Base-by-base conservation (phyloP, 495 filamentous ascomycete species). In the Neurospora tetrasperma region DNA sequence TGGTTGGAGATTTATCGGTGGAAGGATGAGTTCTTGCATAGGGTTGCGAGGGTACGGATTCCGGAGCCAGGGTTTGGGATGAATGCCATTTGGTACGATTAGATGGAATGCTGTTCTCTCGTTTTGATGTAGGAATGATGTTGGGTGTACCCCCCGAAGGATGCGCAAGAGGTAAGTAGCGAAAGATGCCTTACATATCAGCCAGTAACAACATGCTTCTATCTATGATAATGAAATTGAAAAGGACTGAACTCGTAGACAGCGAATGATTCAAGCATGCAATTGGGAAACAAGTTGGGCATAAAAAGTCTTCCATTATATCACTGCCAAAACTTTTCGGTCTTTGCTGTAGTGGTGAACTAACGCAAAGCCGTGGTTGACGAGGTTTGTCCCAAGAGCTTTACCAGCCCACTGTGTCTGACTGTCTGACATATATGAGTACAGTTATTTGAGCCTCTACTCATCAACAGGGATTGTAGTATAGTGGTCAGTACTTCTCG, bases 1-100 rank as follows among this genome's bases (percentile, higher is more conserved):
- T 93, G 90, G 81, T 79, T 96, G n/a, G 92, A 94, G 85, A 92
- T 96, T 75, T 94, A 94, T 77, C 84, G 92, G 42, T 96, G 91
- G 89, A 84, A 88, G 75, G 90, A 94, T 46, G 93, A 94, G 86
- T 92, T 90, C 75, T 76, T 96, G 71, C 89, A 88, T 12, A 84
- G 93, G 20, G 92, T 94, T 40, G 93, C 92, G 23, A 85, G 90
- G 71, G 86, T 89, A 73, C 88, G 91, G 76, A 89, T 96, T 70
- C 88, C 89, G 16, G 92, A 96, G 83, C 90, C 89, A 62, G 93
- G 93, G 69, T 94, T 94, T 81, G 91, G 91, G 1, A 94, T 94
- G 92, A 94, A 96, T 83, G 93, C 92, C 42, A 93, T 94, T 76
- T 95, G 92, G 92, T 94, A 93, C 80, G 91, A 95, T 82, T 95